Percentiles rank a stretch among this genome's conserved stretches.
These are phyloP conservation scores for Triticum turgidum DNA, from an alignment of 176 grass and related monocot species.

Conservation along the genomic window DNA sequence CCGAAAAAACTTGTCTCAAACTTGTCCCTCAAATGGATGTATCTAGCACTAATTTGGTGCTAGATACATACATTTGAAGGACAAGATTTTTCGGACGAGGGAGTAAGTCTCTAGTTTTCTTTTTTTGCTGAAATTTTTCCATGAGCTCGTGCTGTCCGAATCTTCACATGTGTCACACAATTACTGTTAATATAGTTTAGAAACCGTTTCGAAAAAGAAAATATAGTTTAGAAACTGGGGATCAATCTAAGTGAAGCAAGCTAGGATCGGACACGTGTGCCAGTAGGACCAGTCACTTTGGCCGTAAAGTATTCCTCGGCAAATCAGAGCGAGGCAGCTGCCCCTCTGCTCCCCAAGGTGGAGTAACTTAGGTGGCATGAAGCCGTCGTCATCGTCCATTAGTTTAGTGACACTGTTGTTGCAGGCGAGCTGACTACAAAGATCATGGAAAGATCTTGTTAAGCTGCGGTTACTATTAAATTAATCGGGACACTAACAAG, in stretches of 20 bases:
- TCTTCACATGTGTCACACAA: slow-evolving; percentile 6
- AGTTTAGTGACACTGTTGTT: slow-evolving; percentile 31
- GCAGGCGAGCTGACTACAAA: neutral
- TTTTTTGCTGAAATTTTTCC: neutral
- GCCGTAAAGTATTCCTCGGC: accelerated
- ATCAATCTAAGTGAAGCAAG: neutral
- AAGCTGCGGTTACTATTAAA: slow-evolving; percentile 27
- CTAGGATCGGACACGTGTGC: neutral
- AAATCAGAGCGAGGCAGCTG: neutral
- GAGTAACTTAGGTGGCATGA: slow-evolving; percentile 25
- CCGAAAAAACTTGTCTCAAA: too few species aligned
- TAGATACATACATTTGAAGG: too few species aligned
- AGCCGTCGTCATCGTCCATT: slow-evolving; percentile 15
- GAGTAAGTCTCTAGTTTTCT: neutral
- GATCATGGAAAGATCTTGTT: slow-evolving; percentile 18
- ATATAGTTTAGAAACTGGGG: neutral
- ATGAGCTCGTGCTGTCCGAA: neutral
- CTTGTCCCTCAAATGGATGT: too few species aligned
- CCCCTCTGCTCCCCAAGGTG: slow-evolving; percentile 7
- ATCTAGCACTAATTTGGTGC: too few species aligned
- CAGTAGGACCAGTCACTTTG: neutral
- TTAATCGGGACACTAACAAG: neutral
- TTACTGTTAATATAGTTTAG: neutral
- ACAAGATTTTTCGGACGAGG: too few species aligned
- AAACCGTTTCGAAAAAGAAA: neutral